Conservation (phyloP, 257 asterid species). For the Scutellaria galericulata region DNA sequence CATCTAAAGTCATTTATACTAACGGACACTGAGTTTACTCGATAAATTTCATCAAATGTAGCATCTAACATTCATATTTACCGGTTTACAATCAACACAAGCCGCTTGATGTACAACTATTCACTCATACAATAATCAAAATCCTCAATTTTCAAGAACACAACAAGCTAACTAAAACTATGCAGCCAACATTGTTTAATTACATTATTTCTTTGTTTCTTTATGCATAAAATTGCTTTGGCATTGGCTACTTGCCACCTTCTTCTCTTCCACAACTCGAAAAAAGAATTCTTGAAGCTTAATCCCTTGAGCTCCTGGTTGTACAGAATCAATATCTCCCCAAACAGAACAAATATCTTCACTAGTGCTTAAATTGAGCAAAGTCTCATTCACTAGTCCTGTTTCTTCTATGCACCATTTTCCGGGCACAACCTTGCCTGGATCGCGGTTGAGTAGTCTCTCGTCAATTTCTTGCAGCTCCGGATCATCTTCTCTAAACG, state of each 20-base stretch:
- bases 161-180: slow-evolving; percentile 5
- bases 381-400: slow-evolving; percentile 22
- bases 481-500: slow-evolving; percentile 42
- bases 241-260: slow-evolving; percentile 30
- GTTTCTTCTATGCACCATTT: slow-evolving; percentile 49
- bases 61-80: neutral
- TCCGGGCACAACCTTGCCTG: slow-evolving; percentile 42
- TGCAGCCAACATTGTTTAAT: neutral
- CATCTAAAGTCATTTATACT: no score
- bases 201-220: slow-evolving; percentile 16
- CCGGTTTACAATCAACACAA: neutral
- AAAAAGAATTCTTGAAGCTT: slow-evolving; percentile 38
- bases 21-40: no score
- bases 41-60: neutral
- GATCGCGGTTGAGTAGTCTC: slow-evolving; percentile 40
- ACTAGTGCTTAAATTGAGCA: slow-evolving; percentile 2
- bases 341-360: slow-evolving; percentile 35
- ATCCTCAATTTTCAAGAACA: slow-evolving; percentile 2
- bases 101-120: neutral
- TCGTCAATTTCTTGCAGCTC: slow-evolving; percentile 48
- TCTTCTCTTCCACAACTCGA: slow-evolving; percentile 29
- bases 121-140: neutral
- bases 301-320: slow-evolving; percentile 43
- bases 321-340: slow-evolving; percentile 49
- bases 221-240: slow-evolving; percentile 26